phyloP scores from a whole-genome alignment of 495 filamentous ascomycete species.

The Coniosporium apollinis region DNA sequence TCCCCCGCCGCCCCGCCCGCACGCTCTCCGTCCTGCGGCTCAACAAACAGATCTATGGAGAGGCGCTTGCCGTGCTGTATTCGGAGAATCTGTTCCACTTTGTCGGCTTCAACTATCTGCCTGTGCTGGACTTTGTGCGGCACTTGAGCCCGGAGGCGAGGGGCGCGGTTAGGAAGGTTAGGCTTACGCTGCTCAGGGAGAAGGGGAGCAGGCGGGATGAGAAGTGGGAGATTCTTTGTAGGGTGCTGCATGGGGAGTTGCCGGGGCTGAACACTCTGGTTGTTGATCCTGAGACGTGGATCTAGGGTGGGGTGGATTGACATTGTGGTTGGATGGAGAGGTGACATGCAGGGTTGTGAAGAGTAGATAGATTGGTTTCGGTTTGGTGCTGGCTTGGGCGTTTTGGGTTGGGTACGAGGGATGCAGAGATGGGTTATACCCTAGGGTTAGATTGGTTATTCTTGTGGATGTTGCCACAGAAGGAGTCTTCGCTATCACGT shows the following conservation, averaged over 20 bases:
- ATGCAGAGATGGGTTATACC: too few species aligned
- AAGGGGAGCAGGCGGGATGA: constrained; percentile 4
- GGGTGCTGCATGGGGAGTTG: constrained; percentile 1
- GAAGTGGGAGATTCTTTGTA: neutral
- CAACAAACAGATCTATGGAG: constrained; percentile 15
- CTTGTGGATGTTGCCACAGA: too few species aligned
- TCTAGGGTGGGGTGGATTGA: too few species aligned
- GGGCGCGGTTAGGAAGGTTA: constrained; percentile 14
- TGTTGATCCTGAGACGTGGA: too few species aligned
- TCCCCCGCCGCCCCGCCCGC: too few species aligned
- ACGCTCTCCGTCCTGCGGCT: constrained; percentile 14
- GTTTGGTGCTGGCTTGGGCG: too few species aligned
- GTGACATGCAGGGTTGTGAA: too few species aligned
- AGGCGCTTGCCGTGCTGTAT: constrained; percentile 14
- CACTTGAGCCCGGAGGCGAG: constrained; percentile 15
- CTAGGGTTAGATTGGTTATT: too few species aligned
- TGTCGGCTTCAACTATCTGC: constrained; percentile 16
- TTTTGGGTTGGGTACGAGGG: too few species aligned
- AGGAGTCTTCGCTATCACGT: too few species aligned
- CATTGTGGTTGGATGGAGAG: too few species aligned
- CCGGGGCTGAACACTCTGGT: neutral
- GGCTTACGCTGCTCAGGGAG: constrained; percentile 14
- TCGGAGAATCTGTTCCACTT: constrained; percentile 19
- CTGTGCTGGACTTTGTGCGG: constrained; percentile 17
- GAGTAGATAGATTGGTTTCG: too few species aligned